Base-by-base conservation (phyloP, 2,329 filamentous ascomycete genomes). In the Cladobotryum mycophilum region DNA sequence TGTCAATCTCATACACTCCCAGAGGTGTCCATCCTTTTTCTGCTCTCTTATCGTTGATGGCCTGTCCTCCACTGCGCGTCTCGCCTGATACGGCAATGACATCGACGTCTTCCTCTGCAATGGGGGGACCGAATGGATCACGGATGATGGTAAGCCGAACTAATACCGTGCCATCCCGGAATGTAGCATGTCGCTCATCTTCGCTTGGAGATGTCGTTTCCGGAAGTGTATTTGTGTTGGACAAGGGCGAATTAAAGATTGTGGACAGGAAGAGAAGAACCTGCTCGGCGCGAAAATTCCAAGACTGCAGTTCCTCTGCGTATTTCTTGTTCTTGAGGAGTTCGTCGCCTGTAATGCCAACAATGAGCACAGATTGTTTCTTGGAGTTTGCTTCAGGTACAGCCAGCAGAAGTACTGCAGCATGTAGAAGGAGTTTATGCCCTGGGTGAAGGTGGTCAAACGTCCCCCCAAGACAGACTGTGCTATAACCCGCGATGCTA, bases 401-500 rank as follows among this genome's bases (percentile, higher is more conserved):
- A 52, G 81, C 79, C 51, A 87, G 76, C 14, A 89, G 77, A 50
- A 96, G 80, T 0, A 85, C 81, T 0, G 87, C 88, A 54, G 91
- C 91, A n/a, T 91, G 90, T 17, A 99, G 80, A 17, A 99, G 79
- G n/a, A 97, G 76, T 70, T 97, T 99, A 73, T 99, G 93, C 5
- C 93, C 93, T 4, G 88, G 84, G 65, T 99, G 93, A 18, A 99
- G 79, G 68, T 97, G 90, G 67, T 99, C 93, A 69, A 97, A 99
- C 0, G 93, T 99, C 9, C 93, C 93, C 30, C 92, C 93, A 12
- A 97, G 81, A 47, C 86, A 88, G 45, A 95, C 86, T 3, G 56
- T 62, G 3, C 54, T 52, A 53, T 68, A 68, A 0, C 59, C 58
- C 3, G 48, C 47, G 5, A 51, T 48, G 13, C 48, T 48, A 3